Percentiles rank a stretch among this genome's conserved stretches.
Evolutionary conservation across 1,284 basidiomycete genomes (phyloP).

Genomic region (Cystobasidiaceae sp.): DNA sequence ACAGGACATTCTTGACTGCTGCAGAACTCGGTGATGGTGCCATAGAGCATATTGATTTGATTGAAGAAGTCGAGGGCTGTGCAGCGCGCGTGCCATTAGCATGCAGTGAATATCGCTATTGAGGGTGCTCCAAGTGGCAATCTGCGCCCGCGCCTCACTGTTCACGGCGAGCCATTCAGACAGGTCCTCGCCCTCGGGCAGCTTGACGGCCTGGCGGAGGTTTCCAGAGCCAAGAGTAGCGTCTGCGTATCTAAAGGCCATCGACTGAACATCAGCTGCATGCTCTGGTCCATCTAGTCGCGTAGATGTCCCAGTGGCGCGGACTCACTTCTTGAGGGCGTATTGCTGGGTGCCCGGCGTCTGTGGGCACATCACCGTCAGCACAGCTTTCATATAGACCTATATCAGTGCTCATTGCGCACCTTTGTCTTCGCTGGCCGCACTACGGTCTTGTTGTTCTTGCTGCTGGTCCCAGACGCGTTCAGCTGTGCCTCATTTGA

Average conservation of each 20-base stretch:
- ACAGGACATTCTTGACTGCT: slow-evolving; percentile 94
- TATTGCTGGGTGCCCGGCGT: slow-evolving; percentile 32
- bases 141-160: too few species aligned
- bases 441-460: slow-evolving; percentile 22
- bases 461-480: too few species aligned
- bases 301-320: neutral
- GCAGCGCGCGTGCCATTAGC: too few species aligned
- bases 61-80: slow-evolving; percentile 45
- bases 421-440: slow-evolving; percentile 26
- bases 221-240: slow-evolving; percentile 71
- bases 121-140: too few species aligned
- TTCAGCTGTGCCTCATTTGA: neutral
- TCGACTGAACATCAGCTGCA: neutral
- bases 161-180: slow-evolving; percentile 97
- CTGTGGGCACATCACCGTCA: neutral
- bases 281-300: neutral
- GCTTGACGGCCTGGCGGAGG: slow-evolving; percentile 75
- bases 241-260: slow-evolving; percentile 40
- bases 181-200: slow-evolving; percentile 88
- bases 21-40: slow-evolving; percentile 93
- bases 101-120: too few species aligned
- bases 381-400: neutral
- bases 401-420: neutral
- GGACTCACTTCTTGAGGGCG: slow-evolving; percentile 43
- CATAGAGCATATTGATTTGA: slow-evolving; percentile 55